Conservation (phyloP, 306 rosid genomes). For the Fagus sylvatica region DNA sequence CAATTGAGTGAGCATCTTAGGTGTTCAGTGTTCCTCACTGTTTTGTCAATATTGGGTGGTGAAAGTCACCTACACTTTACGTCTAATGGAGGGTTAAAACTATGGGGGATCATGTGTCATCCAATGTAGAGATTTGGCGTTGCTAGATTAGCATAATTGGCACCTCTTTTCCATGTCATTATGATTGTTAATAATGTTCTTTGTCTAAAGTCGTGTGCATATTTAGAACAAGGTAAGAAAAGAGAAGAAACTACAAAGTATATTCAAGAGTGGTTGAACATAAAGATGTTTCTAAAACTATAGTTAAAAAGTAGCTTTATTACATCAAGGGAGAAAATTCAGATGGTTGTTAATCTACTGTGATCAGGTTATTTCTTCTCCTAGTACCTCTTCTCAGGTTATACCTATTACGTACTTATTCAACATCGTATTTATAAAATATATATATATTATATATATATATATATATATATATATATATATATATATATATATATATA, state of each 20-base stretch:
- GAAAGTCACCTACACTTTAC: conserved; percentile 14
- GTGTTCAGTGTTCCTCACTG: background rate
- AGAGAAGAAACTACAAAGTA: background rate
- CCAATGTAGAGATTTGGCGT: background rate
- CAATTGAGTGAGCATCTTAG: background rate
- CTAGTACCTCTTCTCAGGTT: background rate
- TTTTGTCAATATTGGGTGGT: conserved; percentile 6
- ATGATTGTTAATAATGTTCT: background rate
- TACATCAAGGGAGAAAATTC: background rate
- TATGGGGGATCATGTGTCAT: background rate
- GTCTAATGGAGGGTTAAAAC: conserved; percentile 10
- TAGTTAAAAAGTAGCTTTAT: background rate
- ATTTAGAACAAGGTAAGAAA: background rate
- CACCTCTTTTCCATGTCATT: background rate
- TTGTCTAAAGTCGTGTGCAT: background rate
- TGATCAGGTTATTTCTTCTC: background rate
- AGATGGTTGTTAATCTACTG: conserved; percentile 28
- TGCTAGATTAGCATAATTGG: background rate
- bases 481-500: too few species aligned
- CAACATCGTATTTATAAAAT: too few species aligned
- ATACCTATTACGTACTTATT: too few species aligned
- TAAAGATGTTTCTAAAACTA: background rate
- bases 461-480: too few species aligned
- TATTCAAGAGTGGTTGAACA: conserved; percentile 30
- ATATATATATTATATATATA: too few species aligned